Base-by-base conservation (phyloP, 2,329 filamentous ascomycete species). In the Delphinella strobiligena region DNA sequence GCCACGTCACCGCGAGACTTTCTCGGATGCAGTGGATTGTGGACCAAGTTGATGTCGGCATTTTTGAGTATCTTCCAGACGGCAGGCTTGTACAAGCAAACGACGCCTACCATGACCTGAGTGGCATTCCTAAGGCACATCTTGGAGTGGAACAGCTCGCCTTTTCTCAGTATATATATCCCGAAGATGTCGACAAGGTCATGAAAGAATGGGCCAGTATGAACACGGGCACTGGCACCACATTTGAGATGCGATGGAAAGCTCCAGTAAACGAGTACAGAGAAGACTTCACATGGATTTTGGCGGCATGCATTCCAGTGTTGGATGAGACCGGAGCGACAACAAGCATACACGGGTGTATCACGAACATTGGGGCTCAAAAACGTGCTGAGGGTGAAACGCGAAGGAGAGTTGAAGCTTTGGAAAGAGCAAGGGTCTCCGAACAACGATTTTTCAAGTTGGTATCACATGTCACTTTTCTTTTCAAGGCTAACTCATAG, bases 371-470 rank as follows among this genome's bases (percentile, higher is more conserved):
- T 18, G 34, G 45, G 19, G 43, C 46, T 7, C 49, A 53, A n/a
- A 51, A 49, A 40, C 39, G 42, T 5, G 47, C 42, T 16, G 40
- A 51, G 17, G 31, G 22, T 51, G 62, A 66, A 55, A 3, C 62
- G 51, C 4, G 62, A 52, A 3, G 64, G 60, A n/a, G 54, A 58
- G 15, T 52, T 47, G 1, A 59, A 58, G 44, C 55, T 53, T 35
- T 66, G 54, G 63, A 54, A 60, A 38, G 47, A 12, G 41, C 47
- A 12, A 46, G 63, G 3, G 53, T 66, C 45, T 67, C 62, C 42
- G 66, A 52, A 19, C 39, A 42, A 27, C 35, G 49, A 16, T 52
- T 52, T 24, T 33, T 7, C 22, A 27, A 7, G 22, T 27, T n/a
- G n/a, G n/a, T n/a, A n/a, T n/a, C n/a, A n/a, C n/a, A n/a, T n/a